Conservation (phyloP, 305 asterid species). For the Solanum aculeatissimum region DNA sequence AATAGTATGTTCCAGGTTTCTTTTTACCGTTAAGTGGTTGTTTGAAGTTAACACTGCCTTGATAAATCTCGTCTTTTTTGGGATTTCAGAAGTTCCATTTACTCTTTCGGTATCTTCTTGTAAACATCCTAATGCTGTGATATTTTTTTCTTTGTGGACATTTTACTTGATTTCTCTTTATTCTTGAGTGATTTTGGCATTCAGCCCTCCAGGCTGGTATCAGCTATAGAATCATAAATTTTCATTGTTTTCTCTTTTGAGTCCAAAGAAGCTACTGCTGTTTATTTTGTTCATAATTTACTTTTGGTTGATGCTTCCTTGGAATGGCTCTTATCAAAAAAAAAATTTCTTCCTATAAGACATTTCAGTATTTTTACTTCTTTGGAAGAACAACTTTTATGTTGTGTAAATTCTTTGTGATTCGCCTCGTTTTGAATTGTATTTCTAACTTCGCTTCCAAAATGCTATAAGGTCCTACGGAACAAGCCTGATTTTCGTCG, state of each 20-base stretch:
- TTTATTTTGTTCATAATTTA: not conserved
- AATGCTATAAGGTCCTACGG: slow-evolving; percentile 46
- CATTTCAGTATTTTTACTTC: not conserved
- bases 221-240: not conserved
- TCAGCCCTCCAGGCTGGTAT: not conserved
- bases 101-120: not conserved
- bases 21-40: not conserved
- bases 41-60: not conserved
- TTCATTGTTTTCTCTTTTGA: not conserved
- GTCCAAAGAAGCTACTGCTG: not conserved
- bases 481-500: slow-evolving; percentile 85
- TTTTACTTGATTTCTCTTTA: not conserved
- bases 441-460: not conserved
- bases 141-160: not conserved
- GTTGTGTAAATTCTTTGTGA: not conserved
- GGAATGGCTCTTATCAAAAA: not conserved
- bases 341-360: not conserved
- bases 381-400: not conserved
- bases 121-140: not conserved
- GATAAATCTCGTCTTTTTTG: not conserved
- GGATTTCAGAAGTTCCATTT: not conserved
- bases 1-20: not conserved
- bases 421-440: not conserved
- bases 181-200: not conserved
- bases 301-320: not conserved